Evolutionary conservation across 1,139 yeast species (phyloP), one percentile per base, ranked within the genome.

Genomic region (Blastobotrys indianensis): DNA sequence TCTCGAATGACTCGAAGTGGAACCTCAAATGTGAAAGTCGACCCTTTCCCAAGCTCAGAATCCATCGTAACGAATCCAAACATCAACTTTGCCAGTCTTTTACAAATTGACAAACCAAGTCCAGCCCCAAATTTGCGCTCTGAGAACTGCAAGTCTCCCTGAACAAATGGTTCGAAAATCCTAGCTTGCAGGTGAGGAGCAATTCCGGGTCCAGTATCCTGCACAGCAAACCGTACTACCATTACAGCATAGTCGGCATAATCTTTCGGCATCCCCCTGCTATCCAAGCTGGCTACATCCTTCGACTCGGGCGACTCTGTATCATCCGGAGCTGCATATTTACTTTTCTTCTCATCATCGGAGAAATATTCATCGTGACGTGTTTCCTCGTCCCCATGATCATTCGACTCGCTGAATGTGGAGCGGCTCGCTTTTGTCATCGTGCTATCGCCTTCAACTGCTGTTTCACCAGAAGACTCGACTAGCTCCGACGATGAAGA

Each of bases 41-140:
- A 82, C 0, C 97, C 97, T 33, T 77, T 74, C 1, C 94, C 94
- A 29, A 82, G 73, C 12, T 76, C 72, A 1, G 94, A 83, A 16
- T 55, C 47, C 15, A 86, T 64, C 1, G 80, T 75, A 64, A 86
- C 74, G 0, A 87, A 81, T 47, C 95, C 95, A 51, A 82, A 75
- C 95, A 86, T 86, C 84, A 85, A 79, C 23, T 74, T 74, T 0
- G 95, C 95, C 53, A 90, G 73, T 65, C 88, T 96, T 47, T 88
- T 75, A 64, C 96, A 90, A 59, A 90, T 90, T 0, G 95, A 85
- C 44, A 88, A 72, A 1, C 97, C 97, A 47, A 88, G 70, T 9
- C 97, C 97, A 1, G 96, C 90, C 57, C 97, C 97, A 47, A 95
- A 95, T 60, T 84, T 80, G 49, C 90, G 84, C 64, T 95, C 74